These are phyloP conservation scores for Fraxinus xanthoxyloides DNA, from an alignment of 305 asterid species.

Conservation along the genomic window DNA sequence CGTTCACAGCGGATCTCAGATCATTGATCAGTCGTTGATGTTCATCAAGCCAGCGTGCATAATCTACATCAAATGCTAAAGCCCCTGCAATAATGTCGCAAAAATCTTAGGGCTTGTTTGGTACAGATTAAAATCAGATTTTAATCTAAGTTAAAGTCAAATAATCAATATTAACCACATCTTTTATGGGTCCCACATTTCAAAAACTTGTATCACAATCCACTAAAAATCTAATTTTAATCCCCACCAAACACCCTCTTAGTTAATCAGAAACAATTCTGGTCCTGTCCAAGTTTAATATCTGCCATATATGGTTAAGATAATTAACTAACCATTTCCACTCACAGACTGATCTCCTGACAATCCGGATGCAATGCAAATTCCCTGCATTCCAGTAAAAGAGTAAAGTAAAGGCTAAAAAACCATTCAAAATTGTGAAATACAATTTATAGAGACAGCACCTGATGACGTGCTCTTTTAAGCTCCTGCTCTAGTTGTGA, in stretches of 20 bases:
- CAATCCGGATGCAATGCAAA: slow-evolving; percentile 39
- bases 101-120: too few species aligned
- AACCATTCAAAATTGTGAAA: background rate
- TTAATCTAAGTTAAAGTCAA: too few species aligned
- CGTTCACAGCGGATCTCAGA: slow-evolving; percentile 66
- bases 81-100: slow-evolving; percentile 42
- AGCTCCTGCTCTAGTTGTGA: slow-evolving; percentile 80
- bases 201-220: too few species aligned
- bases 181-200: too few species aligned
- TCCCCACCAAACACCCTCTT: too few species aligned
- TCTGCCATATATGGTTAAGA: background rate
- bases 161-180: too few species aligned
- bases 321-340: slow-evolving; percentile 60
- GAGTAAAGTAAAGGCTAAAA: background rate
- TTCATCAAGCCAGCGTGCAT: slow-evolving; percentile 82
- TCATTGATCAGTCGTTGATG: slow-evolving; percentile 62
- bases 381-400: slow-evolving; percentile 39
- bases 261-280: background rate
- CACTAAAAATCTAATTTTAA: too few species aligned
- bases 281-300: background rate
- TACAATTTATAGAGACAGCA: slow-evolving; percentile 5
- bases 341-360: slow-evolving; percentile 48
- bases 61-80: slow-evolving; percentile 76
- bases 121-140: too few species aligned
- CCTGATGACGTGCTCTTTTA: slow-evolving; percentile 77